Conservation (phyloP, 164 flowering plant genomes). For the Nymphaea thermarum region DNA sequence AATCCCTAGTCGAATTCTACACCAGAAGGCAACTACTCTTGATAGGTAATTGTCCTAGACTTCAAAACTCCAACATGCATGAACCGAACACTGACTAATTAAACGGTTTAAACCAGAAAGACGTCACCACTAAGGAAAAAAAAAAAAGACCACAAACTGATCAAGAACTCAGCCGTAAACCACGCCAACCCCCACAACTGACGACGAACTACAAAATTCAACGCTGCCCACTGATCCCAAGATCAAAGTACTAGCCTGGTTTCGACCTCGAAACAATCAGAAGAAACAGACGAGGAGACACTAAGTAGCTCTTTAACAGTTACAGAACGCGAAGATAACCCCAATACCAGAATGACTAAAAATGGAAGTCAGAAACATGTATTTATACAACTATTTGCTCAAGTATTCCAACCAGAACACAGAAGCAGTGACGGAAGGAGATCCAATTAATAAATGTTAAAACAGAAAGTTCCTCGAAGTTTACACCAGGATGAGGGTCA, state of each 20-base stretch:
- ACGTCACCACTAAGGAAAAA: no score
- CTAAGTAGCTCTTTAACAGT: not conserved
- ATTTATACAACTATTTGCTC: not conserved
- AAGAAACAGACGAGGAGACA: not conserved
- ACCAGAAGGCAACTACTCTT: no score
- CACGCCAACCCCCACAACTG: not conserved
- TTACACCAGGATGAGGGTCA: not conserved
- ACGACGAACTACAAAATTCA: not conserved
- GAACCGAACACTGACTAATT: no score
- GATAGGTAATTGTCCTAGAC: no score
- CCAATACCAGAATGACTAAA: not conserved
- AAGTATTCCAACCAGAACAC: not conserved
- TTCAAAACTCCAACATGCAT: no score
- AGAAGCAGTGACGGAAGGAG: not conserved
- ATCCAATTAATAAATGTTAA: not conserved
- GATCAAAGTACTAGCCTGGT: not conserved
- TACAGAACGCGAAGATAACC: not conserved
- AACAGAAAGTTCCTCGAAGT: not conserved
- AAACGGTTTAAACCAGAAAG: no score
- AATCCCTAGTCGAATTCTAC: not conserved
- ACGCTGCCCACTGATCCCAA: not conserved
- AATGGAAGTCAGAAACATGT: not conserved
- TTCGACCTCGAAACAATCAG: not conserved
- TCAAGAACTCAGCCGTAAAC: no score
- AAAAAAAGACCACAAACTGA: no score